A percentile compares a stretch with the other conserved stretches of the same genome.
These are phyloP conservation scores for Colletotrichum somersetense DNA, from an alignment of 2,329 filamentous ascomycete genomes.

Conservation along the genomic window DNA sequence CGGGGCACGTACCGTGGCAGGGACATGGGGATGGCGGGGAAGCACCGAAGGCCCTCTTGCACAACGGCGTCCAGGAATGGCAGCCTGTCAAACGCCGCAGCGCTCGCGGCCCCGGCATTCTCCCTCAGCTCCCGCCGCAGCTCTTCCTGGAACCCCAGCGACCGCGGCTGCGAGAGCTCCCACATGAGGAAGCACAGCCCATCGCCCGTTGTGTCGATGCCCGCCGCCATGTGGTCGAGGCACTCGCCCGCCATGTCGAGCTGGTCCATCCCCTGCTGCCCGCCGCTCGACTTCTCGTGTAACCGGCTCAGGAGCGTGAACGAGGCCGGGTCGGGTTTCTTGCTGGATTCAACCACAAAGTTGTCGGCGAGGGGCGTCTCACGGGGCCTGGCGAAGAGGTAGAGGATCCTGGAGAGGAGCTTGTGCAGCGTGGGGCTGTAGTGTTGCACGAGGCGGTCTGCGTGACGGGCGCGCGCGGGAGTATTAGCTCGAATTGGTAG, in stretches of 20 bases:
- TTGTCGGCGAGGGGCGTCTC: constrained; percentile 69
- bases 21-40: constrained; percentile 75
- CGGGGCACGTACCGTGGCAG: constrained; percentile 70
- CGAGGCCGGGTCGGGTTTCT: constrained; percentile 58
- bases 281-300: constrained; percentile 58
- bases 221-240: constrained; percentile 78
- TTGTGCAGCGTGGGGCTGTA: constrained; percentile 67
- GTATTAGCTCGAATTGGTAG: neutral
- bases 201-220: constrained; percentile 79
- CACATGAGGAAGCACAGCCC: constrained; percentile 79
- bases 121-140: constrained; percentile 65
- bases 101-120: constrained; percentile 51
- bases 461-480: neutral
- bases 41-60: constrained; percentile 71
- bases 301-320: constrained; percentile 73
- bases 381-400: constrained; percentile 65
- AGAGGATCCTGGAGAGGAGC: constrained; percentile 59
- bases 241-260: constrained; percentile 75
- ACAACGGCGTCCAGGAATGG: constrained; percentile 74
- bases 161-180: constrained; percentile 73
- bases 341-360: constrained; percentile 67
- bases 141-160: constrained; percentile 61
- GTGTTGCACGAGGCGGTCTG: constrained; percentile 70
- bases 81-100: constrained; percentile 59
- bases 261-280: constrained; percentile 57